Percentiles rank a stretch among this genome's conserved stretches.
These are phyloP conservation scores for Arctostaphylos glauca DNA, from an alignment of 148 eudicot genomes.

Conservation along the genomic window DNA sequence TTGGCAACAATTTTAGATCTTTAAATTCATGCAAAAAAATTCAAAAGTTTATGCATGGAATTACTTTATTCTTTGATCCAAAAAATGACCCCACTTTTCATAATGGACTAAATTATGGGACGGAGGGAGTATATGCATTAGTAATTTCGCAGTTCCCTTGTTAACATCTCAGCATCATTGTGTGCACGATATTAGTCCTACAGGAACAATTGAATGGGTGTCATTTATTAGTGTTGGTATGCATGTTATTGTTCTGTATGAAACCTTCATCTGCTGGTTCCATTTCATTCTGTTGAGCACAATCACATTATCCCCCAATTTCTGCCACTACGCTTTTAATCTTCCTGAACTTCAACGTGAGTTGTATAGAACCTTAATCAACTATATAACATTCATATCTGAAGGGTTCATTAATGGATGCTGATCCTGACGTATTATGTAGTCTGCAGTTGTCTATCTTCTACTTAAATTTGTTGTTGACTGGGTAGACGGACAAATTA, in stretches of 20 bases:
- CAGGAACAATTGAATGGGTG: neutral
- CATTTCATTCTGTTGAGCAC: neutral
- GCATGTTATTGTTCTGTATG: neutral
- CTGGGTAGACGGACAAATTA: constrained; percentile 96
- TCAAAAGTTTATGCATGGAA: too few relatives aligned
- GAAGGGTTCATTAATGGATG: constrained; percentile 9
- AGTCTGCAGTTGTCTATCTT: constrained; percentile 88
- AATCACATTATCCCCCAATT: neutral
- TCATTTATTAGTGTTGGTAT: neutral
- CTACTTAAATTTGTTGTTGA: constrained; percentile 84
- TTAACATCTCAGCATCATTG: neutral
- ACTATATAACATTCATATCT: neutral
- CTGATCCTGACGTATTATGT: constrained; percentile 33
- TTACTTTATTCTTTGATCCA: neutral
- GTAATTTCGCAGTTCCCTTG: neutral
- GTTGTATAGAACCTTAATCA: neutral
- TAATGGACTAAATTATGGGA: too few relatives aligned
- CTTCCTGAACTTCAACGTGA: neutral
- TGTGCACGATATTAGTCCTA: neutral
- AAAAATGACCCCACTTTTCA: too few relatives aligned
- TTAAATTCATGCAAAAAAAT: too few relatives aligned
- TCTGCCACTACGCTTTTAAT: neutral
- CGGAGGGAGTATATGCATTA: too few relatives aligned
- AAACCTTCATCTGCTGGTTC: neutral
- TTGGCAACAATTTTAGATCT: too few relatives aligned